These are phyloP conservation scores for Boletus tomentosulus DNA, from an alignment of 768 basidiomycete genomes.

Conservation along the genomic window DNA sequence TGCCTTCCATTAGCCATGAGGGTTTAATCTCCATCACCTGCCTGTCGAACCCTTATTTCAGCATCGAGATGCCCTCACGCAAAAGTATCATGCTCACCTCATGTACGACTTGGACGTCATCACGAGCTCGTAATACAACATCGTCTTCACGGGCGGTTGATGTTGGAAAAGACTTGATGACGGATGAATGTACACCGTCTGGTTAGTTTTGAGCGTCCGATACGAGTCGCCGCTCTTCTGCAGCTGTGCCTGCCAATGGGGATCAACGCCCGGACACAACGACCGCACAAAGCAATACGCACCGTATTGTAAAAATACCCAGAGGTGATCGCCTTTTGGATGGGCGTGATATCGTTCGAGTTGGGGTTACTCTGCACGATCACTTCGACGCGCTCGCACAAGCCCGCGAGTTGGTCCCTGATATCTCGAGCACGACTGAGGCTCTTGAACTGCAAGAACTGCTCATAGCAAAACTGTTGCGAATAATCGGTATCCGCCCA, in stretches of 20 bases:
- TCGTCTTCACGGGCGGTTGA: constrained; percentile 87
- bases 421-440: constrained; percentile 93
- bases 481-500: constrained; percentile 98
- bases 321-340: constrained; percentile 93
- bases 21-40: constrained; percentile 99
- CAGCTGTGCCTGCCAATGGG: constrained; percentile 62
- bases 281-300: constrained; percentile 23
- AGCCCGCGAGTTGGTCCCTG: constrained; percentile 87
- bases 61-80: neutral
- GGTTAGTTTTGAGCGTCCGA: constrained; percentile 91
- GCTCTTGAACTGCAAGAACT: constrained; percentile 93
- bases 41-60: constrained; percentile 32
- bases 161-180: constrained; percentile 93
- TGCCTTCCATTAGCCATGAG: constrained; percentile 87
- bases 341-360: constrained; percentile 84
- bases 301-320: constrained; percentile 97
- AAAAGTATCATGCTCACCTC: constrained; percentile 54
- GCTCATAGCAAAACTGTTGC: constrained; percentile 95
- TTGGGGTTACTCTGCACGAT: constrained; percentile 86
- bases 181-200: constrained; percentile 96
- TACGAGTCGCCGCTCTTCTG: constrained; percentile 98
- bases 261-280: neutral
- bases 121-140: constrained; percentile 95
- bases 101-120: constrained; percentile 98
- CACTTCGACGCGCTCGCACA: constrained; percentile 97